Conservation (phyloP, 768 basidiomycete species). For the Hygrocybe coccinea region DNA sequence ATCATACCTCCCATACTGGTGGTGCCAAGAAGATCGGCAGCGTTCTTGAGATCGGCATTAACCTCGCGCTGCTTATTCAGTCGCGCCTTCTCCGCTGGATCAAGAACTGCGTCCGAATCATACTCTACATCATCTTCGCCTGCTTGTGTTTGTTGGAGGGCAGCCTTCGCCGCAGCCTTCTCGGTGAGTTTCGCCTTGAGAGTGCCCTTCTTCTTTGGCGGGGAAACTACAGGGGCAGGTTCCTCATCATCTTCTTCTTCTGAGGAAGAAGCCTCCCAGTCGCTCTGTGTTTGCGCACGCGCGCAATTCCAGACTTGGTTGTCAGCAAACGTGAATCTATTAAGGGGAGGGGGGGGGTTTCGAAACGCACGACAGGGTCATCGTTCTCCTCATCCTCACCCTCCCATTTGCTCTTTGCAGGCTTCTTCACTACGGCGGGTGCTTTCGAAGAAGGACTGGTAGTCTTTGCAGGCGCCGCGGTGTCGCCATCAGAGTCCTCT, state of each 20-base stretch:
- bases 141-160: conserved; percentile 36
- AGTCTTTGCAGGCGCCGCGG: conserved; percentile 23
- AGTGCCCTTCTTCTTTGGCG: conserved; percentile 88
- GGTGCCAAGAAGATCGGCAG: conserved; percentile 74
- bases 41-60: conserved; percentile 80
- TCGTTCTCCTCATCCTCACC: conserved; percentile 89
- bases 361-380: conserved; percentile 68
- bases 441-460: conserved; percentile 15
- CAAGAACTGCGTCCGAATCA: conserved; percentile 69
- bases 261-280: conserved; percentile 87
- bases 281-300: conserved; percentile 57
- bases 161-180: conserved; percentile 75
- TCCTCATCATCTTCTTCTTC: conserved; percentile 59
- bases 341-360: conserved; percentile 1
- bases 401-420: conserved; percentile 57
- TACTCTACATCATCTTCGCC: conserved; percentile 40
- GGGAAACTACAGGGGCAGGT: conserved; percentile 47
- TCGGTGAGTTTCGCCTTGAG: conserved; percentile 89
- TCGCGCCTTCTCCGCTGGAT: conserved; percentile 73
- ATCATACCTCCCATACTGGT: conserved; percentile 55
- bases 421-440: conserved; percentile 20
- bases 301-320: too few species aligned
- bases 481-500: conserved; percentile 41
- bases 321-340: too few species aligned
- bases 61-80: conserved; percentile 78